Conservation (phyloP, 345 rosid genomes). For the Barbarea vulgaris region DNA sequence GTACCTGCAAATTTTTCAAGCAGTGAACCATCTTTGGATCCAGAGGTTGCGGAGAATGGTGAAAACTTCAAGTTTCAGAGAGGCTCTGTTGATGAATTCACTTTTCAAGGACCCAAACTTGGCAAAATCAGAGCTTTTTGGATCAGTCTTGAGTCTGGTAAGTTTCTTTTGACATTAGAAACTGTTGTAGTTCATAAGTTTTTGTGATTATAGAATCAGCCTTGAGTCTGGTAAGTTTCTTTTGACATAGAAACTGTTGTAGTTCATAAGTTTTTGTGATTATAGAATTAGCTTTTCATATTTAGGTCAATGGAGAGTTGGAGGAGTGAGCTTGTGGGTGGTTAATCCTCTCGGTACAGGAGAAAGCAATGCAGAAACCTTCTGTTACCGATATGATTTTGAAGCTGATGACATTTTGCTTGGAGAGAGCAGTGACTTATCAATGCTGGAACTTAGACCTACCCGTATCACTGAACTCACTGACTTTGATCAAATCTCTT, state of each 20-base stretch:
- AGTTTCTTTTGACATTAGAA: conserved; percentile 23
- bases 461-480: conserved; percentile 45
- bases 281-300: conserved; percentile 20
- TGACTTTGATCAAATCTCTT: conserved; percentile 36
- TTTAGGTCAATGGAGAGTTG: conserved; percentile 95
- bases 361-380: conserved; percentile 30
- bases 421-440: conserved; percentile 64
- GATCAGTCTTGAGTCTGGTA: conserved; percentile 85
- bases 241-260: neutral
- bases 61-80: conserved; percentile 62
- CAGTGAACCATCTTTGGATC: conserved; percentile 43
- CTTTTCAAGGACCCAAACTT: conserved; percentile 60
- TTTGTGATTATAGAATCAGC: neutral
- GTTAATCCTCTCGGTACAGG: conserved; percentile 36
- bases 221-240: conserved; percentile 68
- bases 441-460: conserved; percentile 80
- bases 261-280: neutral
- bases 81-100: conserved; percentile 74
- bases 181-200: neutral
- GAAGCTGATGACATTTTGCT: conserved; percentile 64
- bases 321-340: conserved; percentile 49
- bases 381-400: conserved; percentile 57
- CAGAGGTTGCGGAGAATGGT: conserved; percentile 32
- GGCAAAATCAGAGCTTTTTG: conserved; percentile 69
- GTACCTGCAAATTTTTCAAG: conserved; percentile 52